Conservation (phyloP, 2,329 filamentous ascomycete genomes). For the Cryphonectria nitschkei region DNA sequence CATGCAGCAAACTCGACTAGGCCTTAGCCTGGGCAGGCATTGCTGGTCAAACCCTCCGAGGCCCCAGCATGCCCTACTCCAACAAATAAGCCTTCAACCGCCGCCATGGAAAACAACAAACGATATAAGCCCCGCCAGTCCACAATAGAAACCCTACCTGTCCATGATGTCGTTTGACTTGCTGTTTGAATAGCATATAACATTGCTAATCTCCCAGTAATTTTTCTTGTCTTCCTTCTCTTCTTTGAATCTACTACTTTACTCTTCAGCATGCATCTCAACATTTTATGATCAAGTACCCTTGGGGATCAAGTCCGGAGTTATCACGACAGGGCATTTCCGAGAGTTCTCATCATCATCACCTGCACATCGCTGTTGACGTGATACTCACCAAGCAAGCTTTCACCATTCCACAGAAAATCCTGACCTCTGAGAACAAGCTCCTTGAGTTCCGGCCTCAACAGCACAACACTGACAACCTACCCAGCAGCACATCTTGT, state of each 20-base stretch:
- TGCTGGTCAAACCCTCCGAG: background rate
- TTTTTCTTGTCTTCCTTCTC: background rate
- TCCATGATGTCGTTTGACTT: background rate
- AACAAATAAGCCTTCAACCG: background rate
- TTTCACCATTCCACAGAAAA: background rate
- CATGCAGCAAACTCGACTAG: background rate
- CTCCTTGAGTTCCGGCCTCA: background rate
- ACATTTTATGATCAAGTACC: background rate
- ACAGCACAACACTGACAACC: background rate
- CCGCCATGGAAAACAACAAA: background rate
- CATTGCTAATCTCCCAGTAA: background rate
- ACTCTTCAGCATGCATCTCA: constrained; percentile 6
- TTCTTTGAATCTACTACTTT: background rate
- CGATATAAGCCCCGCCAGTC: background rate
- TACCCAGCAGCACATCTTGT: background rate
- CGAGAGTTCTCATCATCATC: constrained; percentile 5
- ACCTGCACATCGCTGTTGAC: background rate
- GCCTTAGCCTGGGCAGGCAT: background rate
- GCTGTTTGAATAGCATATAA: background rate
- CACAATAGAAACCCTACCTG: background rate
- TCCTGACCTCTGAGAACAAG: too few species aligned
- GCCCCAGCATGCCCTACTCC: background rate
- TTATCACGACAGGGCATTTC: background rate
- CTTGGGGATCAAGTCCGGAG: constrained; percentile 8
- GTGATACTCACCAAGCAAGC: background rate